Evolutionary conservation across 2,329 filamentous ascomycete species (phyloP).

Genomic region (Fusarium secorum): DNA sequence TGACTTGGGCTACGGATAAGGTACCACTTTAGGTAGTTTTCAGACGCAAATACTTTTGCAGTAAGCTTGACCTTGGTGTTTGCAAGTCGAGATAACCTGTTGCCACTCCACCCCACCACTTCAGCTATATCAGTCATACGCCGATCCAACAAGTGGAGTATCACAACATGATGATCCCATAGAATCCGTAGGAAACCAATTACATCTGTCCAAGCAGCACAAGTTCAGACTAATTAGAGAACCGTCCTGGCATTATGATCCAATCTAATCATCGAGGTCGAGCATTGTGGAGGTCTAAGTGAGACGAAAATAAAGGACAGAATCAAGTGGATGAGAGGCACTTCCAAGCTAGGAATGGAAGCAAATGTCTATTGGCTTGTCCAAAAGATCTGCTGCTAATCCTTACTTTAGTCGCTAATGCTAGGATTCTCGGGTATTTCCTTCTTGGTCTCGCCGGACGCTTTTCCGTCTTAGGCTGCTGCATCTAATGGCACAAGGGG

Average conservation of each 20-base stretch:
- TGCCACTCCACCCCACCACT: background rate
- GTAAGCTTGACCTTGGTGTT: background rate
- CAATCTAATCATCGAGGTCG: background rate
- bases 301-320: background rate
- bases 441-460: constrained; percentile 5
- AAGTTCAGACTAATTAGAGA: background rate
- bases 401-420: background rate
- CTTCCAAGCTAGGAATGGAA: background rate
- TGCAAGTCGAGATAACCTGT: background rate
- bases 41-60: fast-evolving
- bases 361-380: background rate
- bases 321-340: background rate
- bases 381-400: background rate
- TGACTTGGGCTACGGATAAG: background rate
- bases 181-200: fast-evolving
- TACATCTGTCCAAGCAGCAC: background rate
- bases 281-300: background rate
- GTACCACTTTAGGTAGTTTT: background rate
- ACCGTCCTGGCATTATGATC: background rate
- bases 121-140: background rate
- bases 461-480: background rate
- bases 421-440: background rate
- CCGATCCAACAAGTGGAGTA: constrained; percentile 2
- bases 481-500: background rate
- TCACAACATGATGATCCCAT: background rate